A percentile compares a stretch with the other conserved stretches of the same genome.
Conservation (phyloP, 2,329 filamentous ascomycete species). For the Apiospora marii region DNA sequence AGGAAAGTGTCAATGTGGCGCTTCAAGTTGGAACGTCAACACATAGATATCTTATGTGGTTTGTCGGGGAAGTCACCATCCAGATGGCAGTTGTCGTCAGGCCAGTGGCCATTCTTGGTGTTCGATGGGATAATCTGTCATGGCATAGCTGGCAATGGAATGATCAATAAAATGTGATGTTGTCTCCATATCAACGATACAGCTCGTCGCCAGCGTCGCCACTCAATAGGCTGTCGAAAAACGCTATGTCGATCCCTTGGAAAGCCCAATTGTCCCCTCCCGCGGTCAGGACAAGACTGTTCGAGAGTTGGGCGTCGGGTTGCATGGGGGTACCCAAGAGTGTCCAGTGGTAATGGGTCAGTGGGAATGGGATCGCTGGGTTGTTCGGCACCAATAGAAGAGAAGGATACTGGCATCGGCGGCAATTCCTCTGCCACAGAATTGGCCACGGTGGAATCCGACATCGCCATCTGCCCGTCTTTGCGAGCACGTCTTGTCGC, state of each 20-base stretch:
- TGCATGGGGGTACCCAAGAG: neutral
- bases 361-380: neutral
- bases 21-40: too few species aligned
- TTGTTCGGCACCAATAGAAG: rapidly evolving
- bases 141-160: too few species aligned
- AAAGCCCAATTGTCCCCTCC: constrained; percentile 26
- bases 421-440: neutral
- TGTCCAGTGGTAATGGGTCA: neutral
- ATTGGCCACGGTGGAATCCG: too few species aligned
- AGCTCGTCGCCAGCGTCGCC: neutral
- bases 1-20: too few species aligned
- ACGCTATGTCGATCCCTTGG: constrained; percentile 26
- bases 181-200: neutral
- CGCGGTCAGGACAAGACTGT: constrained; percentile 24
- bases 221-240: constrained; percentile 25
- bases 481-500: neutral
- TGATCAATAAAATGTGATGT: too few species aligned
- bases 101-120: too few species aligned
- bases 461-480: neutral
- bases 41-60: too few species aligned
- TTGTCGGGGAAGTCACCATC: too few species aligned
- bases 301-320: neutral
- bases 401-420: neutral
- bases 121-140: too few species aligned
- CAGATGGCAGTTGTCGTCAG: too few species aligned